Conservation (phyloP, 2,329 filamentous ascomycete genomes). For the Didymella segeticola region DNA sequence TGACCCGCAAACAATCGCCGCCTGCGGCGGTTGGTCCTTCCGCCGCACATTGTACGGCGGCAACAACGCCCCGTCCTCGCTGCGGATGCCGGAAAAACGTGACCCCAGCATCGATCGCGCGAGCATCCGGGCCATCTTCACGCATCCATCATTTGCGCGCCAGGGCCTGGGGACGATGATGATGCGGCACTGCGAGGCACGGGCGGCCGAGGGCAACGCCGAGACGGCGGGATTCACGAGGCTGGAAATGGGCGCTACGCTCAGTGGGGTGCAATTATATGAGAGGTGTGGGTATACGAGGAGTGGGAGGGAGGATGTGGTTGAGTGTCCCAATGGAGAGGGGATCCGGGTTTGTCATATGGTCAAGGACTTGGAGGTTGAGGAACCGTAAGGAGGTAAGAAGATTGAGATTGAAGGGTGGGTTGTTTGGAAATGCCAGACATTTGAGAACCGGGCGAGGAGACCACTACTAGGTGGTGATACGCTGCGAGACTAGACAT, state of each 20-base stretch:
- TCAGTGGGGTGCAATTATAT: slow-evolving; percentile 44
- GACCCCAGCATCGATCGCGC: slow-evolving; percentile 38
- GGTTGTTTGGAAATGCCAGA: not conserved
- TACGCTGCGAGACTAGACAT: too few relatives aligned
- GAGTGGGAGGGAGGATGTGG: slow-evolving; percentile 43
- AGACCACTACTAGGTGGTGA: too few relatives aligned
- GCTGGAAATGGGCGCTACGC: slow-evolving; percentile 47
- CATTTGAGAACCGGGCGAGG: too few relatives aligned
- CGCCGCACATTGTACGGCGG: slow-evolving; percentile 45
- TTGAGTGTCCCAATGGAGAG: slow-evolving; percentile 45
- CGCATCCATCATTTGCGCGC: slow-evolving; percentile 37
- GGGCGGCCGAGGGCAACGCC: slow-evolving; percentile 25
- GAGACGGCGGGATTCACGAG: slow-evolving; percentile 33
- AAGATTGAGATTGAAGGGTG: not conserved
- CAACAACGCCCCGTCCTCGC: slow-evolving; percentile 38
- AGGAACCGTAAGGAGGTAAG: not conserved
- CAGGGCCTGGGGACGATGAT: slow-evolving; percentile 46
- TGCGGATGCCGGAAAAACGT: slow-evolving; percentile 40
- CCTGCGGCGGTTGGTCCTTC: slow-evolving; percentile 49
- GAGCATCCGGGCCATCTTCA: slow-evolving; percentile 47
- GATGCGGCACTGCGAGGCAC: slow-evolving; percentile 46
- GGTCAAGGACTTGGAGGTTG: slow-evolving; percentile 35
- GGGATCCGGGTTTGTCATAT: slow-evolving; percentile 44
- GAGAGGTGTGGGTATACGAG: slow-evolving; percentile 44
- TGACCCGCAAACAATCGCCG: slow-evolving; percentile 32